Evolutionary conservation across 2,329 filamentous ascomycete species (phyloP), one percentile per base, ranked within the genome.

Genomic region (Talaromyces sp.): DNA sequence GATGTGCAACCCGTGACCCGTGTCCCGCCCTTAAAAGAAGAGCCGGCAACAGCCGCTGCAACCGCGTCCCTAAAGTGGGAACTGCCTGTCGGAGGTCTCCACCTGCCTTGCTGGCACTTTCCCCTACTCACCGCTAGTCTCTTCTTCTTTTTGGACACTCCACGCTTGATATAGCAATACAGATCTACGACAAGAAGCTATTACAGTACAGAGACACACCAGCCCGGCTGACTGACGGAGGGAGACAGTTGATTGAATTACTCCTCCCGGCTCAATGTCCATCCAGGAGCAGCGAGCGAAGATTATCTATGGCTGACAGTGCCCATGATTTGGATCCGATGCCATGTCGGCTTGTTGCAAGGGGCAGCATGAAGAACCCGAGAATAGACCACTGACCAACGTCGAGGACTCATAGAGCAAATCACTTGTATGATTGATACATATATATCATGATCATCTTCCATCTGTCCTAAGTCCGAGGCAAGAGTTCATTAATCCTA

Each of bases 121-220:
- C 16, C 42, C 33, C 54, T 16, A 23, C 35, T 59, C 57, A 59
- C 57, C 57, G 57, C 57, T 46, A 58, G 23, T 59, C 57, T 35
- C 28, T 28, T 50, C 14, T 44, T 44, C 40, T 50, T 7, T 44
- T 44, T 18, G 18, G 21, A 12, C 18, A 44, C 40, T 44, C n/a
- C n/a, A 40, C 39, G 16, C 2, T 40, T 40, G 39, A 40, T 3
- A n/a, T 28, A 28, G n/a, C n/a, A n/a, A n/a, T 39, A 39, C 37
- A 39, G 14, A 40, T 40, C 16, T n/a, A 18, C 6, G n/a, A 40
- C 39, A 18, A 18, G 5, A 8, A 18, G 37, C 16, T 18, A n/a
- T 40, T 40, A 14, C 37, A 40, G 37, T 7, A 40, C 37, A 40
- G n/a, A 18, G n/a, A 8, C 39, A 40, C 3, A n/a, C 8, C 39